Conservation (phyloP, 495 filamentous ascomycete genomes). For the Aspergillus egyptiacus region DNA sequence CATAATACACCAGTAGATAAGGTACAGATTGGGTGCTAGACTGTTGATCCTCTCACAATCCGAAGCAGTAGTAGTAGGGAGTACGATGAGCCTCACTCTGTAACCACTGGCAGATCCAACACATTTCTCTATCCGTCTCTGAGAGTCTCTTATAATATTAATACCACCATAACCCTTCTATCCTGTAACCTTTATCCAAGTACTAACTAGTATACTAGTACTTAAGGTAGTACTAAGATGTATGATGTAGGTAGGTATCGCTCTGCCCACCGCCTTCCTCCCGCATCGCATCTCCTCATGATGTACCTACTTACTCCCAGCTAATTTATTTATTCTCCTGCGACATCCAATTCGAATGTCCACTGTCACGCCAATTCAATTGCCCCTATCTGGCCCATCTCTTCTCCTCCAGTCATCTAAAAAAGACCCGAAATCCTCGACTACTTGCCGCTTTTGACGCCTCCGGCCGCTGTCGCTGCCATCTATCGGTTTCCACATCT, state of each 20-base stretch:
- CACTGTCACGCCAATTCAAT: neutral
- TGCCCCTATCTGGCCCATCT: neutral
- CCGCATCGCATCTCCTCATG: no score
- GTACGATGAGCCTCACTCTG: neutral
- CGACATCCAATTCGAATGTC: neutral
- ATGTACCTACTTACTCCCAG: no score
- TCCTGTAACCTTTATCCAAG: no score
- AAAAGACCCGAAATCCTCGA: slow-evolving; percentile 5
- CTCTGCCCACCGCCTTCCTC: neutral
- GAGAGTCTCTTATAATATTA: no score
- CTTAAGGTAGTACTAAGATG: no score
- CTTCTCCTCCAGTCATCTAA: neutral
- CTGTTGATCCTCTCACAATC: no score
- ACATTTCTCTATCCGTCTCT: no score
- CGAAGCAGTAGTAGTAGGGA: slow-evolving; percentile 4
- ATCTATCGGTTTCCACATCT: slow-evolving; percentile 1
- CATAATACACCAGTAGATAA: no score
- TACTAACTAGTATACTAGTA: no score
- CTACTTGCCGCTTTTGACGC: slow-evolving; percentile 21
- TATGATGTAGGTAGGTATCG: neutral
- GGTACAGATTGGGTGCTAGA: no score
- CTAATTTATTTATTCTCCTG: no score
- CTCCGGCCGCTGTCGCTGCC: slow-evolving; percentile 1
- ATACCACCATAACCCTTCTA: no score
- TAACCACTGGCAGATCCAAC: neutral